These are phyloP conservation scores for Naganishia sp. DNA, from an alignment of 1,284 basidiomycete species.

Conservation along the genomic window DNA sequence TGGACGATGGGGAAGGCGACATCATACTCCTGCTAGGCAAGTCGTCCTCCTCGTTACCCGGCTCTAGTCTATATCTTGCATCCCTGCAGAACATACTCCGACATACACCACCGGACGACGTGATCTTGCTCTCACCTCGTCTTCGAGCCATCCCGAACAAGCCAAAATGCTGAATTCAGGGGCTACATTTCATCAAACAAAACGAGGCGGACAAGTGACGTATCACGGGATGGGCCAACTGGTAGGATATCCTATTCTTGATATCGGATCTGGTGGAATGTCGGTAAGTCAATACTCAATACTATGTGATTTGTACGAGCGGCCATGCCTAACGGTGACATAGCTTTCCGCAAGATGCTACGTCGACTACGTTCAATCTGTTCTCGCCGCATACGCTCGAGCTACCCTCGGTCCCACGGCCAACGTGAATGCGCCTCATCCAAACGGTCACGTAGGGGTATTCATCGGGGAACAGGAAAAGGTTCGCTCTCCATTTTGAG, in stretches of 20 bases:
- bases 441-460: slow-evolving; percentile 54
- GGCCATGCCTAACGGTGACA: neutral
- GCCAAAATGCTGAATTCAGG: slow-evolving; percentile 69
- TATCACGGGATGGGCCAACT: slow-evolving; percentile 98
- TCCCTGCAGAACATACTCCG: slow-evolving; percentile 70
- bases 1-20: slow-evolving; percentile 57
- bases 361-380: slow-evolving; percentile 55
- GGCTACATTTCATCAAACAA: slow-evolving; percentile 81
- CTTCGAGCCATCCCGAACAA: slow-evolving; percentile 65
- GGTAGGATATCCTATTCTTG: slow-evolving; percentile 90
- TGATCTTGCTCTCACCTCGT: slow-evolving; percentile 60
- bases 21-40: slow-evolving; percentile 57
- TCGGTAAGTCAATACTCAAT: neutral
- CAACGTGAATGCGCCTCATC: slow-evolving; percentile 51
- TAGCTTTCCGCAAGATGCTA: slow-evolving; percentile 57
- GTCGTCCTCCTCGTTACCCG: slow-evolving; percentile 35
- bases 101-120: slow-evolving; percentile 92
- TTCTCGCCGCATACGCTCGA: slow-evolving; percentile 48
- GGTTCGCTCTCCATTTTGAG: slow-evolving; percentile 39
- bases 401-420: slow-evolving; percentile 10
- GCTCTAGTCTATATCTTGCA: slow-evolving; percentile 24
- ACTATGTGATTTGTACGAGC: slow-evolving; percentile 4
- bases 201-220: slow-evolving; percentile 88
- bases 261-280: slow-evolving; percentile 64
- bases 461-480: slow-evolving; percentile 50